Evolutionary conservation across 306 rosid genomes (phyloP).

Genomic region (Pterocarpus macrocarpus): DNA sequence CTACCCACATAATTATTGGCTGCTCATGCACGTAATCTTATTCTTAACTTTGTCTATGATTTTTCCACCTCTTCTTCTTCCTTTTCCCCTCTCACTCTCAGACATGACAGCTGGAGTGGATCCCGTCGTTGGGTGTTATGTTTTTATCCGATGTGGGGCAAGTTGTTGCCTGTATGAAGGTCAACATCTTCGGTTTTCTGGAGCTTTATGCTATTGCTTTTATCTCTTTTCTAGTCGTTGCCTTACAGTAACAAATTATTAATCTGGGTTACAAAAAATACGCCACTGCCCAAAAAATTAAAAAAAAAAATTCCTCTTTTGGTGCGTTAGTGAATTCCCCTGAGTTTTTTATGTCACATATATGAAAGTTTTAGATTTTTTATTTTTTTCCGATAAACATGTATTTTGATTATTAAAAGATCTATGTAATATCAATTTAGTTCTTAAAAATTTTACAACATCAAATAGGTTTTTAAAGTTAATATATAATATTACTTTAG

Average conservation of each 20-base stretch:
- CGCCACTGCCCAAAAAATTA: too few species aligned
- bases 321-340: too few species aligned
- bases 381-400: too few species aligned
- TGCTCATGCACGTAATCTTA: constrained; percentile 37
- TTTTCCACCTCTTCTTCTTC: constrained; percentile 22
- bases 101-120: constrained; percentile 45
- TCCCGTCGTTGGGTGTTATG: constrained; percentile 35
- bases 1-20: constrained; percentile 39
- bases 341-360: too few species aligned
- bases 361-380: too few species aligned
- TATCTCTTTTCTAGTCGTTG: neutral
- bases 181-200: constrained; percentile 33
- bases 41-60: constrained; percentile 4
- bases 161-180: constrained; percentile 10
- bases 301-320: too few species aligned
- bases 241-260: constrained; percentile 12
- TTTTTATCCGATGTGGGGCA: constrained; percentile 49
- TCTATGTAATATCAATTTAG: too few species aligned
- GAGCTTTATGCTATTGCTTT: constrained; percentile 18
- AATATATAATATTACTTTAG: too few species aligned
- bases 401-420: too few species aligned
- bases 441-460: too few species aligned
- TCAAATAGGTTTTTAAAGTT: too few species aligned
- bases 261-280: too few species aligned
- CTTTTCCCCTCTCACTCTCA: constrained; percentile 12